A percentile compares a stretch with the other conserved stretches of the same genome.
Evolutionary conservation across 441 rosid genomes (phyloP).

Genomic region (Erodium moschatum): DNA sequence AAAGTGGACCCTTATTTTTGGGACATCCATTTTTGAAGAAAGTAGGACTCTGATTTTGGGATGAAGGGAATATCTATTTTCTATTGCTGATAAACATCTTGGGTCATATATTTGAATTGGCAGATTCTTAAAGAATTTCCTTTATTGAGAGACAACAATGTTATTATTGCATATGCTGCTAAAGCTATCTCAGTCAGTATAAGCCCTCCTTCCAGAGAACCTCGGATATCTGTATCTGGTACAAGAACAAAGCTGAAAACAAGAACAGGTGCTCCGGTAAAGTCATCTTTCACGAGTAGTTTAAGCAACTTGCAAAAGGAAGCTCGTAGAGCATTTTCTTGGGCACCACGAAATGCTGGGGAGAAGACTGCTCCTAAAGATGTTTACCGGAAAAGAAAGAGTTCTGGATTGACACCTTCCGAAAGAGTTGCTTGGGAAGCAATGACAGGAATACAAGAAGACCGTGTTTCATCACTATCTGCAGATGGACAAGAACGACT

Average conservation of each 20-base stretch:
- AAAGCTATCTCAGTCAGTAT: conserved; percentile 76
- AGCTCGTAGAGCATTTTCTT: conserved; percentile 98
- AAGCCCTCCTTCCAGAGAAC: conserved; percentile 67
- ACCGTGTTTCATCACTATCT: conserved; percentile 49
- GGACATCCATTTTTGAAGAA: too few relatives aligned
- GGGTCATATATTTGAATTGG: conserved; percentile 19
- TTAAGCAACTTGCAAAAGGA: conserved; percentile 87
- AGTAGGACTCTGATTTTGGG: too few relatives aligned
- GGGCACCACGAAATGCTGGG: conserved; percentile 86
- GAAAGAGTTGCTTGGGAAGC: conserved; percentile 96
- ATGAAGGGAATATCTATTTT: not conserved
- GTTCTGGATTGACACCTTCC: conserved; percentile 69
- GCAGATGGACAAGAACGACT: conserved; percentile 82
- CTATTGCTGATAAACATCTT: conserved; percentile 14
- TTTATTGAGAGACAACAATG: conserved; percentile 61
- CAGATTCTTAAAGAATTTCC: conserved; percentile 96
- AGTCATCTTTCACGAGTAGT: conserved; percentile 74
- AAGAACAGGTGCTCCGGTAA: conserved; percentile 46
- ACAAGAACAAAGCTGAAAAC: conserved; percentile 60
- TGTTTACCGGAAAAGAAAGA: conserved; percentile 76
- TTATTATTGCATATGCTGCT: conserved; percentile 74
- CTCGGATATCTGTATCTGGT: conserved; percentile 69
- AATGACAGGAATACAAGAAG: conserved; percentile 93
- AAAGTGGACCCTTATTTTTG: too few relatives aligned
- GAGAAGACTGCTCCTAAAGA: conserved; percentile 72